Conservation (phyloP, 179 eudicot species). For the Spergularia azorica region DNA sequence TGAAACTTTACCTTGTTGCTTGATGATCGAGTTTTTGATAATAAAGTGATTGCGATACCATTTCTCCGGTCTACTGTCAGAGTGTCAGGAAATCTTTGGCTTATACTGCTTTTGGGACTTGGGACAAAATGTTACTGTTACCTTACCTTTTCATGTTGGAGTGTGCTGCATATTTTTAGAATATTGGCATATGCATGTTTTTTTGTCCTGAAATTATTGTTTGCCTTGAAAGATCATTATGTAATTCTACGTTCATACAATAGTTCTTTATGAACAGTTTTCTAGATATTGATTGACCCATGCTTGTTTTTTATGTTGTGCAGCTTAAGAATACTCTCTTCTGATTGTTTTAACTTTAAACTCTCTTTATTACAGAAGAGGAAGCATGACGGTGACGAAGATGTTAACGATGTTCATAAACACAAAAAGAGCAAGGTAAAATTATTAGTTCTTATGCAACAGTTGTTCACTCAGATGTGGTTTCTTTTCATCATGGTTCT, state of each 20-base stretch:
- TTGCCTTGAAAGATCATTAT: neutral
- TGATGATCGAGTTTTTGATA: neutral
- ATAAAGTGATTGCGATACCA: no score
- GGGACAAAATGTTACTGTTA: no score
- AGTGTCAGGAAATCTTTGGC: neutral
- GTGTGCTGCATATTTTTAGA: no score
- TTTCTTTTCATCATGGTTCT: slow-evolving; percentile 8
- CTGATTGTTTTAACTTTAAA: slow-evolving; percentile 6
- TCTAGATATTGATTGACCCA: slow-evolving; percentile 5
- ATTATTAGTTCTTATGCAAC: neutral
- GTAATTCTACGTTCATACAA: neutral
- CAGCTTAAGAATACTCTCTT: neutral
- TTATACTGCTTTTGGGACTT: neutral
- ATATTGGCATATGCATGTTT: no score
- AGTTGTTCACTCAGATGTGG: neutral
- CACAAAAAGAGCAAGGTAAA: slow-evolving; percentile 95
- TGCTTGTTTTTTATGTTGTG: neutral
- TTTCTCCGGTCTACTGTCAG: no score
- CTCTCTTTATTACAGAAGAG: slow-evolving; percentile 62
- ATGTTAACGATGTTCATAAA: slow-evolving; percentile 63
- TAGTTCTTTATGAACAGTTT: neutral
- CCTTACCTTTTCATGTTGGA: no score
- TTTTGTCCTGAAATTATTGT: neutral
- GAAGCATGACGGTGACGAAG: slow-evolving; percentile 91
- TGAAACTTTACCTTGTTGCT: slow-evolving; percentile 7